Percentiles rank a stretch among this genome's conserved stretches.
These are phyloP conservation scores for Arabidopsis hybrid DNA, from an alignment of 441 rosid genomes.

Conservation along the genomic window DNA sequence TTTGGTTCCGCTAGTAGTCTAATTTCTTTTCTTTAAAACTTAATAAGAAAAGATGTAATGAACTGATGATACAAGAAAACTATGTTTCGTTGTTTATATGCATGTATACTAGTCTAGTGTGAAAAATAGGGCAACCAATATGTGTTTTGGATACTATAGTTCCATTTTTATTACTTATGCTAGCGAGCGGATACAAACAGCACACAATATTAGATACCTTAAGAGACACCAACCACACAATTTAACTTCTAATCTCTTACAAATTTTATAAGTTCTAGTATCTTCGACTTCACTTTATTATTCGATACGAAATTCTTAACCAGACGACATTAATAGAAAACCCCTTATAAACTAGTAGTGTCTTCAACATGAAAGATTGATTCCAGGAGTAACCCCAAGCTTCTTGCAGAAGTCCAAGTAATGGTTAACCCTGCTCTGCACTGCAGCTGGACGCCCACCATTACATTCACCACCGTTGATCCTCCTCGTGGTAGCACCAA, in stretches of 20 bases:
- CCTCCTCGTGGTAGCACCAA: conserved; percentile 59
- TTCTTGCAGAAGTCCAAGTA: conserved; percentile 55
- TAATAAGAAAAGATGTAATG: not conserved
- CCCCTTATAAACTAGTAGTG: not conserved
- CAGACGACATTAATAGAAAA: not conserved
- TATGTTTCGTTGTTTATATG: not conserved
- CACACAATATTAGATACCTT: conserved; percentile 7
- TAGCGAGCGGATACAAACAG: conserved; percentile 9
- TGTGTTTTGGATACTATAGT: conserved; percentile 18
- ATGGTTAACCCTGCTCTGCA: conserved; percentile 48
- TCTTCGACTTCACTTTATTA: conserved; percentile 20
- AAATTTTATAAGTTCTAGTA: not conserved
- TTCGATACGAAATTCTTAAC: conserved; percentile 1
- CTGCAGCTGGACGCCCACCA: conserved; percentile 47
- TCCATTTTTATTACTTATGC: conserved; percentile 8
- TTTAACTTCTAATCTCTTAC: not conserved
- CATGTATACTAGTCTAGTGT: not conserved
- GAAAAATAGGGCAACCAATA: not conserved
- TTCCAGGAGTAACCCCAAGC: conserved; percentile 56
- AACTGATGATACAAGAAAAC: not conserved
- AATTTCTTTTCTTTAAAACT: not conserved
- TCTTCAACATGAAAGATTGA: conserved; percentile 49
- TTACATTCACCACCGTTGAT: conserved; percentile 64
- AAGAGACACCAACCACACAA: conserved; percentile 9
- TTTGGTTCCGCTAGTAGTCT: not conserved